Base-by-base conservation (phyloP, 169 alveolate species). In the Nephromyces sp. region DNA sequence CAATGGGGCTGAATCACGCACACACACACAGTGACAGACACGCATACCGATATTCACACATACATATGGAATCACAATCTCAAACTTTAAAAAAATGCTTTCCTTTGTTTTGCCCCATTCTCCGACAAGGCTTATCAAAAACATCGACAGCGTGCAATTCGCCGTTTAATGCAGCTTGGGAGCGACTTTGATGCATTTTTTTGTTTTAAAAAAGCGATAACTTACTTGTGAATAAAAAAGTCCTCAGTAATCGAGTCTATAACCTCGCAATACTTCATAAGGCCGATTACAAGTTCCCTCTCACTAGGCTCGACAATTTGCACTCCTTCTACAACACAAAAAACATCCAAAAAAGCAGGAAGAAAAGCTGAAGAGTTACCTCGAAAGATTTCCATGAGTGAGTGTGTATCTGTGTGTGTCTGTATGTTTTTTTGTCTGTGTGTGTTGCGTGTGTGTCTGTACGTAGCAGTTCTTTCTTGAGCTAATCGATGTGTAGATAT, bases 201-300 rank as follows among this genome's bases (percentile, higher is more conserved):
- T n/a, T n/a, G n/a, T n/a, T n/a, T n/a, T n/a, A n/a, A n/a, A 8
- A 15, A 62, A 15, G 68, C 32, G 53, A n/a, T n/a, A n/a, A 62
- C 68, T 27, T 32, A 63, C 79, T 91, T 79, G 77, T 94, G 90
- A 6, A 89, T 64, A 33, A 77, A 65, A 34, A 91, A 79, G 69
- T 90, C 95, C 34, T 77, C 77, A 66, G 88, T 73, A 22, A 91
- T 90, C 8, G 84, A 77, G 35, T 89, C 93, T 68, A 94, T 52
- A 6, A 90, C 89, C 73, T 94, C 98, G 15, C 94, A 92, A 32
- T 92, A 84, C 78, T 91, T 83, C 1, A 89, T 57, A n/a, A 92
- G 66, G 24, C 69, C 75, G 3, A 88, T 75, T 25, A 94, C 92
- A 32, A 92, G 70, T 32, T 80, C 79, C 72, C 90, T 65, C 77